These are phyloP conservation scores for Leishmania tarentolae DNA, from an alignment of 208 protist species.

Conservation along the genomic window DNA sequence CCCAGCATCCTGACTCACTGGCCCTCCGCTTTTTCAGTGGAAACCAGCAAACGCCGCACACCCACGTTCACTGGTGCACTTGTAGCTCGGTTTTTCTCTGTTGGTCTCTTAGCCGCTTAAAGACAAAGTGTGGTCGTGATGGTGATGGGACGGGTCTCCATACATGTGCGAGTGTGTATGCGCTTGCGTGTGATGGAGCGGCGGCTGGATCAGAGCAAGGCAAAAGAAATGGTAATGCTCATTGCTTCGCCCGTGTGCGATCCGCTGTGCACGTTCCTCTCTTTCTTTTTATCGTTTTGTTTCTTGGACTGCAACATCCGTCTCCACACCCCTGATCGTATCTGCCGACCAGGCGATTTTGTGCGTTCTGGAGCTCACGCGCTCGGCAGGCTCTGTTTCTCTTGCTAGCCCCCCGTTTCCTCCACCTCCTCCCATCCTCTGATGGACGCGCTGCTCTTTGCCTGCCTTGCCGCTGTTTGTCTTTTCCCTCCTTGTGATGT, in stretches of 20 bases:
- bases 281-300: background rate
- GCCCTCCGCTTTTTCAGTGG: background rate
- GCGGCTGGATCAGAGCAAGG: background rate
- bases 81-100: background rate
- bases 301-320: background rate
- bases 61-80: background rate
- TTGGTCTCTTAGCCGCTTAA: background rate
- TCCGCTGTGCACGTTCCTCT: background rate
- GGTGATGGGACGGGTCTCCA: background rate
- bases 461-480: no score
- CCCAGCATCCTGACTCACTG: background rate
- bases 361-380: background rate
- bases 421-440: background rate
- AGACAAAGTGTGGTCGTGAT: background rate
- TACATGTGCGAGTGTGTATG: background rate
- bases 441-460: background rate
- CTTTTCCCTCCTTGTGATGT: conserved; percentile 7
- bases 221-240: background rate
- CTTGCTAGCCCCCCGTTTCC: background rate
- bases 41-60: background rate
- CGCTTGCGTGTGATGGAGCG: background rate
- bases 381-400: background rate
- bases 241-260: background rate
- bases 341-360: background rate
- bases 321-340: background rate